Base-by-base conservation (phyloP, 768 basidiomycete genomes). In the Steccherinum ochraceum region DNA sequence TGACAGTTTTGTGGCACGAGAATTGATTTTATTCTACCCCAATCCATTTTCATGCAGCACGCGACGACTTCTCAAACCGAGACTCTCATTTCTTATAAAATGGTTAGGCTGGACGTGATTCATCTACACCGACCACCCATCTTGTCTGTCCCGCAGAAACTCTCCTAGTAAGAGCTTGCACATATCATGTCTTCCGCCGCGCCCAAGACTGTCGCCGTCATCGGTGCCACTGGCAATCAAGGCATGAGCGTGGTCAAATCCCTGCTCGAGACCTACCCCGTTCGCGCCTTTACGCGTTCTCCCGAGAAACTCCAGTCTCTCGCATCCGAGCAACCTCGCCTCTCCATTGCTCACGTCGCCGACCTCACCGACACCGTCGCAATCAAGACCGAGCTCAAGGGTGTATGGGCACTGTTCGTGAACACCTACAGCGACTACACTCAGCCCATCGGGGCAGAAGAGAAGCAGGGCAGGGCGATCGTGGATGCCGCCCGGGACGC, bases 341-440 rank as follows among this genome's bases (percentile, higher is more conserved):
- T n/a, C n/a, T n/a, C n/a, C n/a, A n/a, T n/a, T n/a, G n/a, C n/a
- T n/a, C 18, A 46, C 24, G 45, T 46, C 3, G 39, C 45, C 20
- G 51, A 52, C 43, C 45, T 46, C 51, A 18, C 21, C 23, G 40
- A 30, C 51, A 2, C 25, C 5, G 51, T 12, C 27, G 45, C 51
- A 13, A 12, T 52, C 21, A 30, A 26, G 20, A 19, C 44, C 1
- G 44, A 19, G 4, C 25, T 52, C 12, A 16, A 21, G 19, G 51
- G 46, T 27, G 44, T 21, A 2, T 52, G 51, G 51, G 51, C 51
- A 16, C 23, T 52, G 39, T 52, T 52, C 27, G 24, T 46, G 12
- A 45, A 30, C 43, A 25, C 48, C 7, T 57, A 53, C 55, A 50
- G 42, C 12, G 20, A 42, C 12, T 53, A 50, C 24, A 35, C 58